Evolutionary conservation across 2,329 filamentous ascomycete species (phyloP).

Genomic region (Madurella mycetomatis): DNA sequence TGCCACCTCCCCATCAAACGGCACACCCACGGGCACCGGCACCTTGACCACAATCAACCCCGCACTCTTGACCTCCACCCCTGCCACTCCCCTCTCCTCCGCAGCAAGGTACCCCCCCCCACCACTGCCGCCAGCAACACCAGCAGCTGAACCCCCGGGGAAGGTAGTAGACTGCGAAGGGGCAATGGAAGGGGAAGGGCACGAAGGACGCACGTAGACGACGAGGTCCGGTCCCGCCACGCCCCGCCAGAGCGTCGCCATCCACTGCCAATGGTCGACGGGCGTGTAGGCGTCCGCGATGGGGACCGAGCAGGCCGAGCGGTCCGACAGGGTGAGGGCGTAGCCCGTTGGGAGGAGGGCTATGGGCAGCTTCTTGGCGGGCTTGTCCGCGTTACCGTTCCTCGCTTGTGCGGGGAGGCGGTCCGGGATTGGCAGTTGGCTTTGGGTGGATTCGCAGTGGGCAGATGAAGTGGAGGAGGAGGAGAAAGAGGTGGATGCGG

Average conservation of each 20-base stretch:
- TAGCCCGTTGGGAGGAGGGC: conserved; percentile 74
- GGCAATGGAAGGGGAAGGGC: conserved; percentile 19
- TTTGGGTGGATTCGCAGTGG: background rate
- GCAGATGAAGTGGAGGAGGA: background rate
- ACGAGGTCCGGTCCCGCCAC: conserved; percentile 77
- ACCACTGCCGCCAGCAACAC: conserved; percentile 6
- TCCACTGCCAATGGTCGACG: conserved; percentile 96
- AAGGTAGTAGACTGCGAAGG: background rate
- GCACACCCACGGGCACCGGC: conserved; percentile 43
- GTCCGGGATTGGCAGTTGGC: background rate
- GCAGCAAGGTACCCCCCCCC: background rate
- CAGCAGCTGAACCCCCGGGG: background rate
- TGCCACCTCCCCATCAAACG: conserved; percentile 41
- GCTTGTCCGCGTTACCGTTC: background rate
- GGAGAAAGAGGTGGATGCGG: conserved; percentile 1
- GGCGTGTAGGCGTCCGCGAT: conserved; percentile 74
- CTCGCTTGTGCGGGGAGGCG: background rate
- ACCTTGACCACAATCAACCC: conserved; percentile 25
- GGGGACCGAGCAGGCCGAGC: conserved; percentile 67
- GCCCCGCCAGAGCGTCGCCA: conserved; percentile 88
- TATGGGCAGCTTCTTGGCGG: conserved; percentile 51
- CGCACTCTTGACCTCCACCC: conserved; percentile 16
- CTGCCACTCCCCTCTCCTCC: conserved; percentile 27
- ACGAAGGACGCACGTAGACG: conserved; percentile 52
- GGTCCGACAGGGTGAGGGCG: conserved; percentile 73